phyloP scores from a whole-genome alignment of 305 asterid species.

The Vinca major region DNA sequence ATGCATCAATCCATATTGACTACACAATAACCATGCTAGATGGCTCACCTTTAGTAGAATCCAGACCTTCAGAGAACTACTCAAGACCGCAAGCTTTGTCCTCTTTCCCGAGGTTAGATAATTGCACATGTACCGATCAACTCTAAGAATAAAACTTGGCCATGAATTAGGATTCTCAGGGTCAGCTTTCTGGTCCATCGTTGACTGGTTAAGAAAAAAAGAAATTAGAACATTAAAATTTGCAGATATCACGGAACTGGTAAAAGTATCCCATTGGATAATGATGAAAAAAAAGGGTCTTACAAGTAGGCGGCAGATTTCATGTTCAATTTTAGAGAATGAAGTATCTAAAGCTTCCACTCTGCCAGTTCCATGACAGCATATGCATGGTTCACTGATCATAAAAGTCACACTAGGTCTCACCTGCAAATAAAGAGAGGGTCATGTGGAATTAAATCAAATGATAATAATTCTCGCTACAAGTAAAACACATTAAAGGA shows the following conservation, averaged over 20 bases:
- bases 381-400: conserved; percentile 93
- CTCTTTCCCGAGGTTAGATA: conserved; percentile 82
- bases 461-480: not conserved
- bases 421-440: conserved; percentile 43
- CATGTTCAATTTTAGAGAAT: conserved; percentile 89
- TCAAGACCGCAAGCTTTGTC: conserved; percentile 76
- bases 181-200: conserved; percentile 56
- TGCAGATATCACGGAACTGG: conserved; percentile 8
- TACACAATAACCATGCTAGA: not conserved
- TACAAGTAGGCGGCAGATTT: conserved; percentile 80
- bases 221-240: conserved; percentile 8
- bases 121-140: conserved; percentile 87
- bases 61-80: conserved; percentile 98
- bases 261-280: not conserved
- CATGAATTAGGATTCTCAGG: conserved; percentile 71
- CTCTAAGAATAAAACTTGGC: conserved; percentile 82
- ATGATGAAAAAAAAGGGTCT: conserved; percentile 14
- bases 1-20: not conserved
- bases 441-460: conserved; percentile 6
- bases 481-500: not conserved
- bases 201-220: conserved; percentile 43
- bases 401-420: conserved; percentile 95
- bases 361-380: conserved; percentile 92
- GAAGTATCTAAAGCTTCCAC: conserved; percentile 95
- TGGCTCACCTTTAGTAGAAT: conserved; percentile 76